Conservation (phyloP, 805 yeast genomes). For the Candida maesae region DNA sequence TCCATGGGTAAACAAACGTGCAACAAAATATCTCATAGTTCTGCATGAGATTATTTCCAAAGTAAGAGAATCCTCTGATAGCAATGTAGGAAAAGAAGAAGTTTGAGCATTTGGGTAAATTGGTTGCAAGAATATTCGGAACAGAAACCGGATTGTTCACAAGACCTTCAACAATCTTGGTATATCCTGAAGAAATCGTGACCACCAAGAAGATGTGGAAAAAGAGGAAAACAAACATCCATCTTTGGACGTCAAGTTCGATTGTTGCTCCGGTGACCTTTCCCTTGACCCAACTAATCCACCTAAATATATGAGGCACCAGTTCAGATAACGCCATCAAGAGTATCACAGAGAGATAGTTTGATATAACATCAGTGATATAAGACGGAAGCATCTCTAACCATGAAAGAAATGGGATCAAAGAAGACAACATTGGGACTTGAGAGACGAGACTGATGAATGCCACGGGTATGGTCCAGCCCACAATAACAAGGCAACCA, state of each 20-base stretch:
- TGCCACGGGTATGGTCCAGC: constrained; percentile 84
- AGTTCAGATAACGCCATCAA: constrained; percentile 59
- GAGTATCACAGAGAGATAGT: constrained; percentile 64
- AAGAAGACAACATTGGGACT: constrained; percentile 55
- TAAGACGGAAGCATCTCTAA: constrained; percentile 50
- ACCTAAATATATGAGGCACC: constrained; percentile 56
- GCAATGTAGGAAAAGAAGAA: constrained; percentile 78
- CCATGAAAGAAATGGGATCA: constrained; percentile 60
- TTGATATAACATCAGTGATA: constrained; percentile 50
- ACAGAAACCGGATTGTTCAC: constrained; percentile 69
- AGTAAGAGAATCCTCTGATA: constrained; percentile 69
- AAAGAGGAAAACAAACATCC: constrained; percentile 76
- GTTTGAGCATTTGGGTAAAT: constrained; percentile 81
- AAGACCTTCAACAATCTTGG: constrained; percentile 56
- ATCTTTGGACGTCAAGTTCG: constrained; percentile 68
- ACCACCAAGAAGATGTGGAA: constrained; percentile 83
- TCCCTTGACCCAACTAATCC: constrained; percentile 52
- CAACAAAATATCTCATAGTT: constrained; percentile 46
- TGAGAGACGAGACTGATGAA: constrained; percentile 75
- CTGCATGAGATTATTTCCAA: constrained; percentile 69
- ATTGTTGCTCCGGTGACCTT: constrained; percentile 56
- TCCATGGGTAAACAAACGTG: constrained; percentile 31
- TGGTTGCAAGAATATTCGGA: constrained; percentile 67
- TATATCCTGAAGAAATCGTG: constrained; percentile 76
- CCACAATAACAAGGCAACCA: constrained; percentile 48